Evolutionary conservation across 1,284 basidiomycete species (phyloP).

Genomic region (Hortiboletus rubellus): DNA sequence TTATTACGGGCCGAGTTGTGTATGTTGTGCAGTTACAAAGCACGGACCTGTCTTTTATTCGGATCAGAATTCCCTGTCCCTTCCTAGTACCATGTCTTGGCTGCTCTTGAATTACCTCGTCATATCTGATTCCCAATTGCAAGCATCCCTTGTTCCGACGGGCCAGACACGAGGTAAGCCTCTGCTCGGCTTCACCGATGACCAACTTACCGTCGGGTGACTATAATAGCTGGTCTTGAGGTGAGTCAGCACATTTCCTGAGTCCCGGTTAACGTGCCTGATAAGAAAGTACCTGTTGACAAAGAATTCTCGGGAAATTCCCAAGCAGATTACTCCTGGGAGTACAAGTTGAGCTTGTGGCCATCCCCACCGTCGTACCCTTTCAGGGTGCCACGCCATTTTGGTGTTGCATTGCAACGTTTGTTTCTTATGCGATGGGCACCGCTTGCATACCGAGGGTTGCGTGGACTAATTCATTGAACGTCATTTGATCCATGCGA

Average conservation of each 20-base stretch:
- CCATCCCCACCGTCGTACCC: background rate
- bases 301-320: slow-evolving; percentile 3
- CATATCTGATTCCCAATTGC: background rate
- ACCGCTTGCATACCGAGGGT: background rate
- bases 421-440: background rate
- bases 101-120: background rate
- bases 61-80: slow-evolving; percentile 6
- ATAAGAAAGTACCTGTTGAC: slow-evolving; percentile 8
- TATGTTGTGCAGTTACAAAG: slow-evolving; percentile 16
- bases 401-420: background rate
- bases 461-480: slow-evolving; percentile 5
- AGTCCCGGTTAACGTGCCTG: background rate
- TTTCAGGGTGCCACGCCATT: background rate
- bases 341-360: background rate
- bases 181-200: background rate
- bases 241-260: slow-evolving; percentile 17
- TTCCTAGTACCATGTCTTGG: slow-evolving; percentile 8
- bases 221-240: background rate
- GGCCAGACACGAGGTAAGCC: slow-evolving; percentile 17
- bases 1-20: slow-evolving; percentile 14
- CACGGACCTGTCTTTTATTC: slow-evolving; percentile 11
- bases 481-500: slow-evolving; percentile 2
- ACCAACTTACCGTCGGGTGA: background rate
- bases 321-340: background rate
- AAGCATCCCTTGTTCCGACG: background rate